A percentile compares a stretch with the other conserved stretches of the same genome.
phyloP scores from a whole-genome alignment of 2,329 filamentous ascomycete species.

The Scedosporium boydii region DNA sequence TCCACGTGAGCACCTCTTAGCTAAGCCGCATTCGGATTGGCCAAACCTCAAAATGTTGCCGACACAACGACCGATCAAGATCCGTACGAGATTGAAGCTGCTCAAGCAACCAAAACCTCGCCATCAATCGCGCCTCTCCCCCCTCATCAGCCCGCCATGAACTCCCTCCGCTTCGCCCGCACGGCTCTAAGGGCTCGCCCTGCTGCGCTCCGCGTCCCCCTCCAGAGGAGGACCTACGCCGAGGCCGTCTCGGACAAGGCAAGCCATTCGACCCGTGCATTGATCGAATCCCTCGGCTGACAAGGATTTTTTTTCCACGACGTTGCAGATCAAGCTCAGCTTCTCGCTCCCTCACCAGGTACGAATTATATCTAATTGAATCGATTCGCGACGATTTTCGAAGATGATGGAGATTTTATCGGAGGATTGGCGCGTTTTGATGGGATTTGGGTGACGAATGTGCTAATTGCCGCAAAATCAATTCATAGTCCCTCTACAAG shows the following conservation, averaged over 20 bases:
- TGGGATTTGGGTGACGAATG: background rate
- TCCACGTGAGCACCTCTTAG: background rate
- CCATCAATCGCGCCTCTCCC: background rate
- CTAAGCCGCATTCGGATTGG: constrained; percentile 2
- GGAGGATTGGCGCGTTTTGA: background rate
- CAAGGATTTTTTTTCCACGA: constrained; percentile 4
- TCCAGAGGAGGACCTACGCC: constrained; percentile 86
- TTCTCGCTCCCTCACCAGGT: constrained; percentile 97
- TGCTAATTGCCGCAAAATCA: constrained; percentile 40
- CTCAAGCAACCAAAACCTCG: background rate
- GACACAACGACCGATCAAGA: constrained; percentile 6
- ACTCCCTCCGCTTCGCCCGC: constrained; percentile 86
- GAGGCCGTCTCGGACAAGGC: constrained; percentile 79
- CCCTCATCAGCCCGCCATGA: constrained; percentile 55
- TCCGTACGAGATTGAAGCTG: background rate
- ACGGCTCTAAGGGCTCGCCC: constrained; percentile 78
- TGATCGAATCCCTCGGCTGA: constrained; percentile 14
- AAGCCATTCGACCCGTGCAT: constrained; percentile 17
- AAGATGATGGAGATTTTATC: background rate
- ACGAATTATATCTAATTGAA: constrained; percentile 30
- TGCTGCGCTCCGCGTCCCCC: constrained; percentile 61
- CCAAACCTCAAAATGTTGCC: constrained; percentile 6
- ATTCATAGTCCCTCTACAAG: constrained; percentile 56
- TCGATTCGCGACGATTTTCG: background rate
- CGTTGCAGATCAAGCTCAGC: constrained; percentile 80